phyloP scores from a whole-genome alignment of 2,329 filamentous ascomycete genomes.

The Rutstroemia sydowiana region DNA sequence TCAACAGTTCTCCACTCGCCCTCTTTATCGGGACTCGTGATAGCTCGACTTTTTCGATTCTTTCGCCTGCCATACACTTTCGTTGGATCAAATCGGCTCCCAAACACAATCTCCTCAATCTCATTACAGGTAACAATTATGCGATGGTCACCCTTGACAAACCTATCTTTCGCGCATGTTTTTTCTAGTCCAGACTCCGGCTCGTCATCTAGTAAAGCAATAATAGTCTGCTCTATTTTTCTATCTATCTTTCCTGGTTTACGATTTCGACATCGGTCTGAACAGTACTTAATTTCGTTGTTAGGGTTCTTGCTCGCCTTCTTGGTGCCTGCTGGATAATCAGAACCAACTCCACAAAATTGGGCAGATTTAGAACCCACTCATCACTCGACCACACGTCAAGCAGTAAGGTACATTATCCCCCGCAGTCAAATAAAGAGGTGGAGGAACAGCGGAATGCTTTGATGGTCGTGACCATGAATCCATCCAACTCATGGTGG shows the following conservation, averaged over 20 bases:
- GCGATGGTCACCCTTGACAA: constrained; percentile 42
- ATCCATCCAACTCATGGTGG: constrained; percentile 10
- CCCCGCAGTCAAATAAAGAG: constrained; percentile 7
- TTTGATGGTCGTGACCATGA: constrained; percentile 7
- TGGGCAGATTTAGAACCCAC: background rate
- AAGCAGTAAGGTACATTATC: constrained; percentile 5
- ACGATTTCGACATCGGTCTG: constrained; percentile 42
- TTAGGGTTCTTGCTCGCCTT: constrained; percentile 5
- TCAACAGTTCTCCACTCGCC: constrained; percentile 38
- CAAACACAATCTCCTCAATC: constrained; percentile 45
- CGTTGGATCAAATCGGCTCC: constrained; percentile 36
- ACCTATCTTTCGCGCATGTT: constrained; percentile 29
- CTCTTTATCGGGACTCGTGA: constrained; percentile 30
- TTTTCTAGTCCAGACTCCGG: constrained; percentile 26
- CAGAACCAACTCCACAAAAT: background rate
- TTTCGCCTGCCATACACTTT: constrained; percentile 39
- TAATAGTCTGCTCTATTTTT: constrained; percentile 45
- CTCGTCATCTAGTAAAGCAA: constrained; percentile 30
- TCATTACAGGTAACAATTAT: constrained; percentile 42
- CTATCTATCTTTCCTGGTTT: constrained; percentile 44
- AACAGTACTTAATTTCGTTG: constrained; percentile 45
- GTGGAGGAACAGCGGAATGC: constrained; percentile 5
- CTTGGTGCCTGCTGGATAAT: constrained; percentile 1
- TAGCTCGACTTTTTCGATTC: constrained; percentile 36
- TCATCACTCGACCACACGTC: constrained; percentile 9